Evolutionary conservation across 805 yeast species (phyloP).

Genomic region (Cyberlindnera euphorbiiphila): DNA sequence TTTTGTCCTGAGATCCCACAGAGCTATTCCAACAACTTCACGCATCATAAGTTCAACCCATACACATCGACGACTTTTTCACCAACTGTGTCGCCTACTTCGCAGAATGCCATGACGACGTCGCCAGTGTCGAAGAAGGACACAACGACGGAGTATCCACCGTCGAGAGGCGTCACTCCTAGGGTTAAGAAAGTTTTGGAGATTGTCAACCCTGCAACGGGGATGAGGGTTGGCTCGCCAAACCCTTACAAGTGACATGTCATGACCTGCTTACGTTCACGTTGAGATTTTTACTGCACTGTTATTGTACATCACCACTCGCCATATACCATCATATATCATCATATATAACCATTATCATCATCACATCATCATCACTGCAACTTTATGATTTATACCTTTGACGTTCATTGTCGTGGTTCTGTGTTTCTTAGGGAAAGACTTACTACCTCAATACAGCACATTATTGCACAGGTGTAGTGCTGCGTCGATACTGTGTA

Average conservation of each 20-base stretch:
- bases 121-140: constrained; percentile 24
- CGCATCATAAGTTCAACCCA: constrained; percentile 56
- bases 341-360: no score
- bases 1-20: constrained; percentile 48
- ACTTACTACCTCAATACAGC: no score
- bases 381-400: no score
- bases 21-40: constrained; percentile 19
- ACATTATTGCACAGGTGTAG: no score
- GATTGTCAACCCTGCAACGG: constrained; percentile 60
- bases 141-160: neutral
- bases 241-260: constrained; percentile 28
- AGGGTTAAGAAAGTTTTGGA: constrained; percentile 57
- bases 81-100: constrained; percentile 42
- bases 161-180: constrained; percentile 50
- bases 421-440: no score
- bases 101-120: constrained; percentile 24
- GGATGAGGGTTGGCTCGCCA: constrained; percentile 52
- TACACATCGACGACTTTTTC: constrained; percentile 62
- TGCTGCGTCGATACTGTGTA: no score
- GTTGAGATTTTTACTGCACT: neutral
- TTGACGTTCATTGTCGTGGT: no score
- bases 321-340: no score
- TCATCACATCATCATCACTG: no score
- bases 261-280: no score
- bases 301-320: neutral